These are phyloP conservation scores for barley (Hordeum vulgare) DNA, from an alignment of 176 grass and related monocot genomes.

Conservation along the genomic window DNA sequence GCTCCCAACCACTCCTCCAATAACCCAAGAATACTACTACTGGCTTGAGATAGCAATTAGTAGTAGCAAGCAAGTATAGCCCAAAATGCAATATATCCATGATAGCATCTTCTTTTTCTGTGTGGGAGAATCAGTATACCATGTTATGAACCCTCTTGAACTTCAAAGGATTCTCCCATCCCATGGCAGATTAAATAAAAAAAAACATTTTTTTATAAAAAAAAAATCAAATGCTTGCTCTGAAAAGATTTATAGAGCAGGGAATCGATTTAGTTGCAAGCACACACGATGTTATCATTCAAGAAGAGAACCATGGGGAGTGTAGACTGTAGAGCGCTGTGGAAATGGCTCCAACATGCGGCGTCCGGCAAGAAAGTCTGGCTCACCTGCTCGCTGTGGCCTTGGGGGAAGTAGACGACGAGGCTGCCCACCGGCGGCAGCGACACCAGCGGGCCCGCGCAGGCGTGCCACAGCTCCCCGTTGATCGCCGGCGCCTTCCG, in stretches of 20 bases:
- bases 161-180: background rate
- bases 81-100: background rate
- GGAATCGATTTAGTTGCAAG: background rate
- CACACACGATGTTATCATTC: background rate
- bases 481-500: slow-evolving; percentile 76
- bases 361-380: background rate
- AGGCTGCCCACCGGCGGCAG: slow-evolving; percentile 96
- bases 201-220: background rate
- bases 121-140: too few relatives aligned
- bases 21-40: background rate
- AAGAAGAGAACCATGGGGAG: background rate
- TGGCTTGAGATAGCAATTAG: background rate
- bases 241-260: background rate
- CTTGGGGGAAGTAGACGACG: slow-evolving; percentile 98
- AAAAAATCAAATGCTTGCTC: background rate
- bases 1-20: slow-evolving; percentile 25
- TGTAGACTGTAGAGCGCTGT: background rate
- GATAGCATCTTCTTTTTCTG: background rate
- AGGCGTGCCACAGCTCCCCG: slow-evolving; percentile 93
- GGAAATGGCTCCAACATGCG: background rate
- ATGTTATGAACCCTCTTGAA: background rate
- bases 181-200: background rate
- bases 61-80: background rate
- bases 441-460: slow-evolving; percentile 85
- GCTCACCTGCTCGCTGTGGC: slow-evolving; percentile 95